These are phyloP conservation scores for Puccinia sorghi DNA, from an alignment of 1,284 basidiomycete species.

Conservation along the genomic window DNA sequence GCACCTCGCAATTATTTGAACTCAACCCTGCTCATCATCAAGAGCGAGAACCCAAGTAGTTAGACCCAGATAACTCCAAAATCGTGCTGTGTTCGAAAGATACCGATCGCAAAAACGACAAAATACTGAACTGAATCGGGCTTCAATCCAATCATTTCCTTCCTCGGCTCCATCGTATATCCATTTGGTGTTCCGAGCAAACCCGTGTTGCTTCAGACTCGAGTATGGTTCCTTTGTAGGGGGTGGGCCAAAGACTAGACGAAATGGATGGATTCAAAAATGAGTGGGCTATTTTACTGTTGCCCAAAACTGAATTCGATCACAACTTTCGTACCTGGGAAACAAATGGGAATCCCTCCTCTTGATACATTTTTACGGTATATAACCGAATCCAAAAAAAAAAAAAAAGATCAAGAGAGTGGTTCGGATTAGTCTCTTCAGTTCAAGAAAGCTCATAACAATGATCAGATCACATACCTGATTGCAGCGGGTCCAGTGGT, in stretches of 20 bases:
- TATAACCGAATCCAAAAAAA: no score
- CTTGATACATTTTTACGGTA: background rate
- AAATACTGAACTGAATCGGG: conserved; percentile 53
- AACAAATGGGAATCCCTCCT: conserved; percentile 55
- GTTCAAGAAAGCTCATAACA: background rate
- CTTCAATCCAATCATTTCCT: conserved; percentile 51
- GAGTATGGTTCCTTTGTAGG: conserved; percentile 51
- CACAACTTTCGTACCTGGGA: conserved; percentile 32
- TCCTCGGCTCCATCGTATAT: conserved; percentile 50
- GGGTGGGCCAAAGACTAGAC: conserved; percentile 55
- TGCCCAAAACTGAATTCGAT: background rate
- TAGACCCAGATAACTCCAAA: background rate
- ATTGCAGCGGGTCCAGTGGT: conserved; percentile 53
- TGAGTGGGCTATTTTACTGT: no score
- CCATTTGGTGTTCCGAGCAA: conserved; percentile 55
- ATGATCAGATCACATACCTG: conserved; percentile 5
- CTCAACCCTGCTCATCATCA: background rate
- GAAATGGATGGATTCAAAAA: background rate
- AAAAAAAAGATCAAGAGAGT: no score
- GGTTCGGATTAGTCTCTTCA: conserved; percentile 25
- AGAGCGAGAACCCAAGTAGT: background rate
- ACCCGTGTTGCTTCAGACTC: conserved; percentile 57
- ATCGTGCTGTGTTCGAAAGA: background rate
- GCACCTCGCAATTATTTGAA: conserved; percentile 45
- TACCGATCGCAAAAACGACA: background rate